Conservation (phyloP, 139 green algal genomes). For the Desmodesmus armatus region DNA sequence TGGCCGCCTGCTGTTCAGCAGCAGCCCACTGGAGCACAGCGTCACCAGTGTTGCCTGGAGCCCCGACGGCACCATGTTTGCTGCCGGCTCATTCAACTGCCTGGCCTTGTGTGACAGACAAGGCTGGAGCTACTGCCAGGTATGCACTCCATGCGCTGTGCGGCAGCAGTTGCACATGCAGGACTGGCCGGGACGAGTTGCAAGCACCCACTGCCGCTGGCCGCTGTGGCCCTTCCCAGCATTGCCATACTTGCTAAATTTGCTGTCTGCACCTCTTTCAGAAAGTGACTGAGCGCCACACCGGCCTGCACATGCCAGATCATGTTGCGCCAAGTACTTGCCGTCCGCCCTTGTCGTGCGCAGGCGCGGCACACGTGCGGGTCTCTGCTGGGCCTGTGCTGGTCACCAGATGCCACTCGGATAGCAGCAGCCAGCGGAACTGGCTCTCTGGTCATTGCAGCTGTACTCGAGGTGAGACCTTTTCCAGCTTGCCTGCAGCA, state of each 20-base stretch:
- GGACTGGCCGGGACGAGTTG: no score
- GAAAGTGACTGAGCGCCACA: no score
- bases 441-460: conserved; percentile 69
- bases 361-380: conserved; percentile 56
- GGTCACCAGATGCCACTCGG: conserved; percentile 78
- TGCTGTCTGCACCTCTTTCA: no score
- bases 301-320: no score
- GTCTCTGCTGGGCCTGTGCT: conserved; percentile 65
- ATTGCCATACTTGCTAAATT: no score
- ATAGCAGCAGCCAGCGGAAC: conserved; percentile 71
- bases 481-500: no score
- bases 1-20: conserved; percentile 78
- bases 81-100: conserved; percentile 72
- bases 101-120: conserved; percentile 78
- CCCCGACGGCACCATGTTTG: conserved; percentile 74
- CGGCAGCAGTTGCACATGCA: background rate
- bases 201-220: no score
- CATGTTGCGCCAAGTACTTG: background rate
- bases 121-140: conserved; percentile 62
- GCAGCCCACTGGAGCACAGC: conserved; percentile 56
- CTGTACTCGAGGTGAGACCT: conserved; percentile 60
- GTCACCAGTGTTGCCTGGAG: conserved; percentile 77
- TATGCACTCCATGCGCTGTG: no score
- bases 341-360: no score
- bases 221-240: no score